Evolutionary conservation across 75 land plant species (phyloP).

Genomic region (Picea glauca): DNA sequence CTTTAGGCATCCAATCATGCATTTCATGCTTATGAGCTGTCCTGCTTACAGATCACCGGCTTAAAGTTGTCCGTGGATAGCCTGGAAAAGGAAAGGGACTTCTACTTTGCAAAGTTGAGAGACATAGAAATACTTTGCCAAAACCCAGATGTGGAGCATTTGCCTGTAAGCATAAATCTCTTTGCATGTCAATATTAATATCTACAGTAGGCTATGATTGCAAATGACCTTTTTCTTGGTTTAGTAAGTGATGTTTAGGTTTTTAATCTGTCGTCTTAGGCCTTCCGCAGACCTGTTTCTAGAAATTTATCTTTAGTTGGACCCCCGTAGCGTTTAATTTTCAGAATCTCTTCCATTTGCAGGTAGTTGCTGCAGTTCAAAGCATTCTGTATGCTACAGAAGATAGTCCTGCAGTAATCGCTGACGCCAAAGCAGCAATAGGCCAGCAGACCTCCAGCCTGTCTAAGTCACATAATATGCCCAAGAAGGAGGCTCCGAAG

Average conservation of each 20-base stretch:
- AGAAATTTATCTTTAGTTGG: neutral
- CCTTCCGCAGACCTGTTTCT: neutral
- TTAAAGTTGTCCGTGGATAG: conserved; percentile 78
- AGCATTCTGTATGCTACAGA: conserved; percentile 82
- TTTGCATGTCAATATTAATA: no score
- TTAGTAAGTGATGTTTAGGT: neutral
- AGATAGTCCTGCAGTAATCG: conserved; percentile 45
- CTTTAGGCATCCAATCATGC: neutral
- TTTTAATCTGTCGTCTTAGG: neutral
- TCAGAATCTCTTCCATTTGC: conserved; percentile 10
- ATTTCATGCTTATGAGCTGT: neutral
- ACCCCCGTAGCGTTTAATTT: neutral
- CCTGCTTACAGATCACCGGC: conserved; percentile 61
- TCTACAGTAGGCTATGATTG: neutral
- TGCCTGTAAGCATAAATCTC: conserved; percentile 30
- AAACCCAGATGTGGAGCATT: conserved; percentile 51
- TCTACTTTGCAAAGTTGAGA: conserved; percentile 88
- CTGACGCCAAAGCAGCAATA: conserved; percentile 66
- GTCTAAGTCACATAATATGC: conserved; percentile 18
- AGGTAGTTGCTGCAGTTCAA: conserved; percentile 79
- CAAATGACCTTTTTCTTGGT: neutral
- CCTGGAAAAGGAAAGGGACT: conserved; percentile 95
- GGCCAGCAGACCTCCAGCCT: neutral
- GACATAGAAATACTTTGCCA: conserved; percentile 95
- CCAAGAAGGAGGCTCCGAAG: conserved; percentile 36